Percentiles rank a stretch among this genome's conserved stretches.
Conservation (phyloP, 2,329 filamentous ascomycete species). For the Phoma sp. region DNA sequence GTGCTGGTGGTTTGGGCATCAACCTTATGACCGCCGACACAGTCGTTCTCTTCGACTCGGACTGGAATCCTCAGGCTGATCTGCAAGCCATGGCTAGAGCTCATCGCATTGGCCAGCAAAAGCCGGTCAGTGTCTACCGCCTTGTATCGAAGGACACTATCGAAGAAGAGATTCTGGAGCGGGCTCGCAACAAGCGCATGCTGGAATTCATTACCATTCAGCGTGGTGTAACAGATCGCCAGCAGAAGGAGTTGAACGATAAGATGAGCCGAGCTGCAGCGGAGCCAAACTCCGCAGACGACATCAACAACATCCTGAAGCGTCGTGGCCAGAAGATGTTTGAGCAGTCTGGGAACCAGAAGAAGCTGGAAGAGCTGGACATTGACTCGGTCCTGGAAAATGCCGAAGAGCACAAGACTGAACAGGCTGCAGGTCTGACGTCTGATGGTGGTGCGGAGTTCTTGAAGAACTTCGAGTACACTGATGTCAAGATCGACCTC, state of each 20-base stretch:
- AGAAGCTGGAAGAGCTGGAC: slow-evolving; percentile 94
- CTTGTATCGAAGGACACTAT: slow-evolving; percentile 98
- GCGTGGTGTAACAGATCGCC: slow-evolving; percentile 93
- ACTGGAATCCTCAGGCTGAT: slow-evolving; percentile 99
- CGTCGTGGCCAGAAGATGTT: slow-evolving; percentile 99
- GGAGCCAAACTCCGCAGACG: slow-evolving; percentile 88
- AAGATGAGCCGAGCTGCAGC: slow-evolving; percentile 73
- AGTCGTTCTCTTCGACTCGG: slow-evolving; percentile 95
- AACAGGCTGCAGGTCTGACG: slow-evolving; percentile 91
- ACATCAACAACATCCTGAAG: slow-evolving; percentile 95
- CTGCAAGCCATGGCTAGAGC: slow-evolving; percentile 98
- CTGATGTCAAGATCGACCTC: slow-evolving; percentile 94
- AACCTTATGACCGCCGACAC: slow-evolving; percentile 99
- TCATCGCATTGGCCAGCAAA: slow-evolving; percentile 96
- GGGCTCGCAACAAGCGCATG: slow-evolving; percentile 95
- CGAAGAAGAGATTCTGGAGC: slow-evolving; percentile 95
- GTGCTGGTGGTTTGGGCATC: slow-evolving; percentile 96
- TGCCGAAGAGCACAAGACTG: slow-evolving; percentile 95
- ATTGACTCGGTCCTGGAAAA: slow-evolving; percentile 97
- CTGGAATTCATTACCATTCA: slow-evolving; percentile 98
- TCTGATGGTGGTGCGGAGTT: slow-evolving; percentile 98
- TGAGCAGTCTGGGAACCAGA: slow-evolving; percentile 94
- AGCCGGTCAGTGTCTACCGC: slow-evolving; percentile 93
- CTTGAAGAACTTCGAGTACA: slow-evolving; percentile 86
- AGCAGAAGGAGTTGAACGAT: slow-evolving; percentile 72